phyloP scores from a whole-genome alignment of 2,329 filamentous ascomycete species.

The Aspergillus sojae region DNA sequence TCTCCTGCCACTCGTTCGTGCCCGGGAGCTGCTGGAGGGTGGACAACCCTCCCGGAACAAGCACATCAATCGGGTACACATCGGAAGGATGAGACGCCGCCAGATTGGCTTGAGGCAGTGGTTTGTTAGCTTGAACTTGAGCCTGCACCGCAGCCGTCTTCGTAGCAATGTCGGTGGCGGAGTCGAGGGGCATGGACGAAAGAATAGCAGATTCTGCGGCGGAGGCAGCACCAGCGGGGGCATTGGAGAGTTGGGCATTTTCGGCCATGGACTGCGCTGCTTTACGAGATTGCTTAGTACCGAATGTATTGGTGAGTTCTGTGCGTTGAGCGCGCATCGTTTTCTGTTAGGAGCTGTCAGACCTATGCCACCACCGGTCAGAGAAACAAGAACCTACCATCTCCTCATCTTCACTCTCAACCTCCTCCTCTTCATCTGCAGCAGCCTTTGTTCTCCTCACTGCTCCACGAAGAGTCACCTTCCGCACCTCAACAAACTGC shows the following conservation, averaged over 20 bases:
- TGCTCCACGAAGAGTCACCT: slow-evolving; percentile 57
- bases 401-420: slow-evolving; percentile 31
- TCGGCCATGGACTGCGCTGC: slow-evolving; percentile 51
- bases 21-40: slow-evolving; percentile 47
- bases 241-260: slow-evolving; percentile 50
- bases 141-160: slow-evolving; percentile 41
- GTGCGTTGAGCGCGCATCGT: slow-evolving; percentile 43
- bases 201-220: slow-evolving; percentile 48
- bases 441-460: slow-evolving; percentile 35
- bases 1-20: slow-evolving; percentile 47
- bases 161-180: slow-evolving; percentile 32
- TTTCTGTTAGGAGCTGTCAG: slow-evolving; percentile 25
- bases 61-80: slow-evolving; percentile 47
- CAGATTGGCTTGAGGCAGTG: slow-evolving; percentile 47
- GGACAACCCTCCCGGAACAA: slow-evolving; percentile 45
- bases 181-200: slow-evolving; percentile 42
- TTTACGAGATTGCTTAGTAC: slow-evolving; percentile 54
- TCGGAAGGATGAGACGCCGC: slow-evolving; percentile 46
- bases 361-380: background rate
- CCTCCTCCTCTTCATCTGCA: slow-evolving; percentile 31
- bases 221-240: slow-evolving; percentile 36
- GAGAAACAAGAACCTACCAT: slow-evolving; percentile 25
- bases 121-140: slow-evolving; percentile 50
- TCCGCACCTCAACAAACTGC: slow-evolving; percentile 57
- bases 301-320: slow-evolving; percentile 53